These are phyloP conservation scores for Calvatia gigantea DNA, from an alignment of 768 basidiomycete species.

Conservation along the genomic window DNA sequence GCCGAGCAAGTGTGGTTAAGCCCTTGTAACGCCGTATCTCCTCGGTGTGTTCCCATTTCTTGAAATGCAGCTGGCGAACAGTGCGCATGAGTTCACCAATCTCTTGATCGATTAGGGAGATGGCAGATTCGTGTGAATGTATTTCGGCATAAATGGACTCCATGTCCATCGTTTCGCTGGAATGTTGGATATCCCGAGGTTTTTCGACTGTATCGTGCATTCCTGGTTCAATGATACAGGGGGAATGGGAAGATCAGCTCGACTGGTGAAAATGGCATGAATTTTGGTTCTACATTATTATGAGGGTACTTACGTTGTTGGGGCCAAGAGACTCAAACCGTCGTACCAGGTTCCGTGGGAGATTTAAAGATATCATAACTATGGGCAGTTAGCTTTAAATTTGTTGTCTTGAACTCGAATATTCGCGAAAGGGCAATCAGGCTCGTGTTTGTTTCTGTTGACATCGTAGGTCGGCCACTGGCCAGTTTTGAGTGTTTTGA, in stretches of 20 bases:
- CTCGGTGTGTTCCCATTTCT: constrained; percentile 38
- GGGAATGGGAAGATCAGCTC: neutral
- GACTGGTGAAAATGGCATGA: neutral
- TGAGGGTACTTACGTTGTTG: neutral
- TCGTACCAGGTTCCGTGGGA: neutral
- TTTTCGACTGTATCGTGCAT: neutral
- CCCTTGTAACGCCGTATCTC: constrained; percentile 42
- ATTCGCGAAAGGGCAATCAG: neutral
- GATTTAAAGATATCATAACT: neutral
- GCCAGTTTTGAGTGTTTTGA: too few relatives aligned
- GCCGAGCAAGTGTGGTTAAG: constrained; percentile 51
- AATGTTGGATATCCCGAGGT: neutral
- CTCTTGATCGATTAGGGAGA: constrained; percentile 37
- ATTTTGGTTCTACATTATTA: too few relatives aligned
- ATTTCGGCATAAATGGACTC: constrained; percentile 20
- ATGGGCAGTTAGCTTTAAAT: neutral
- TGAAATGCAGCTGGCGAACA: constrained; percentile 39
- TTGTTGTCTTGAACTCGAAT: neutral
- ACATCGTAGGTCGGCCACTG: too few relatives aligned
- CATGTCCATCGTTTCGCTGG: constrained; percentile 16
- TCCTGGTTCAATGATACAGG: neutral
- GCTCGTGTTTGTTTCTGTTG: neutral
- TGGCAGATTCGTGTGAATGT: constrained; percentile 35
- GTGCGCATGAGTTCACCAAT: constrained; percentile 37
- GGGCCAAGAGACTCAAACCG: neutral